Evolutionary conservation across 148 eudicot species (phyloP), one percentile per base, ranked within the genome.

Genomic region (Dianthus caryophyllus): DNA sequence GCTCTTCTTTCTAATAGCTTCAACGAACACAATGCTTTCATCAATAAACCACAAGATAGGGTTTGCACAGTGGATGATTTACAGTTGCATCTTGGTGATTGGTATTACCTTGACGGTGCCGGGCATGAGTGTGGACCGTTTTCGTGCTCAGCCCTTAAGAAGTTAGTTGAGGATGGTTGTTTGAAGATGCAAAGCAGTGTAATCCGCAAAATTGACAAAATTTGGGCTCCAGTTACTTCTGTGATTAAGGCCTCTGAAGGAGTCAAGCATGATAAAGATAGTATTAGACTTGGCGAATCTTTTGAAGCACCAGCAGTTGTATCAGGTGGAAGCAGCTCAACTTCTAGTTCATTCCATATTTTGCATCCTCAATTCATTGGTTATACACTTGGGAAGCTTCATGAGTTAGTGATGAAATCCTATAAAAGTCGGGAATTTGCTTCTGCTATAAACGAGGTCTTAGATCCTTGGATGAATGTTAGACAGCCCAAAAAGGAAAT

Each of bases 401-500:
- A 93, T 82, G 98, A 93, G 55, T 75, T 93, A 68, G 91, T 93
- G 39, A 93, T 93, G 98, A 93, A 86, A 72, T 83, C 92, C 39
- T 90, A 84, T 71, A 93, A 83, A 81, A 93, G 94, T 69, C 88
- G 98, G 44, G 98, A 93, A 80, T 88, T 93, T 75, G 88, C 96
- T 66, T 95, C 97, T 63, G 91, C 98, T 67, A 88, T 93, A 70
- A 93, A 90, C 64, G 96, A 88, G 79, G 89, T 90, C 31, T 74
- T 93, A 69, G 96, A 93, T 78, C 98, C 96, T 51, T 93, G 98
- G 98, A 93, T 93, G 22, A 93, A 73, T 82, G 70, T 77, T 60
- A 81, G 84, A 71, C 98, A 87, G 65, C 95, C 95, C 29, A 93
- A 81, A 82, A 93, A 89, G 75, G 98, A 93, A 78, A 81, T 79